Evolutionary conservation across 208 protist genomes (phyloP), one percentile per base, ranked within the genome.

Genomic region (Sergeia podlipaevii): DNA sequence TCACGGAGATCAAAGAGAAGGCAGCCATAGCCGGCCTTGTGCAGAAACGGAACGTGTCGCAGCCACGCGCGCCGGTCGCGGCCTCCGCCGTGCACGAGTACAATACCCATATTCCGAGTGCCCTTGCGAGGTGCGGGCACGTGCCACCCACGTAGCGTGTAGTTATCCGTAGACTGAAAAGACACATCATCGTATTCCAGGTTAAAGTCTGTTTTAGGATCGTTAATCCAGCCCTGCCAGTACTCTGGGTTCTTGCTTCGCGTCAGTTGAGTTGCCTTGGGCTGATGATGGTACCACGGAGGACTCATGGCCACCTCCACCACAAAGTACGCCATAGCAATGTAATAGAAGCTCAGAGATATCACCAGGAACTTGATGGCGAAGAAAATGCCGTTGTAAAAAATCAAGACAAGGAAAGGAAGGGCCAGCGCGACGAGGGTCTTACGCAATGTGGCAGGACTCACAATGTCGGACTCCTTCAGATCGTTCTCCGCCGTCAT

Each of bases 1-100:
- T 97, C 88, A 13, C 84, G 76, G 28, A 97, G 83, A 51, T 97
- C 91, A 56, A 97, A 97, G n/a, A 97, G 57, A 28, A 97, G 55
- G 37, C 76, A 83, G 21, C 73, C 73, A 63, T 91, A 97, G 30
- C 91, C 91, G 4, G 61, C 71, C 34, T 84, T 72, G 62, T 93
- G 86, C 8, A 97, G 41, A 36, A 95, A 90, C 4, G 82, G 85
- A 8, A 95, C 57, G 51, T 97, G 91, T 0, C 91, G 83, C 34
- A 89, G 70, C 85, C 85, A 97, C n/a, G 91, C 71, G 11, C 91
- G 77, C 1, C 91, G 62, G 56, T 97, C 91, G 27, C 91, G 75
- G n/a, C 91, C 91, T 10, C 85, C 91, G 44, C 91, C 91, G 58
- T 97, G 91, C 6, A 97, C 84, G 2, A 93, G 65, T n/a, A 97